These are phyloP conservation scores for Starmerella vitae DNA, from an alignment of 805 yeast genomes.

Conservation along the genomic window DNA sequence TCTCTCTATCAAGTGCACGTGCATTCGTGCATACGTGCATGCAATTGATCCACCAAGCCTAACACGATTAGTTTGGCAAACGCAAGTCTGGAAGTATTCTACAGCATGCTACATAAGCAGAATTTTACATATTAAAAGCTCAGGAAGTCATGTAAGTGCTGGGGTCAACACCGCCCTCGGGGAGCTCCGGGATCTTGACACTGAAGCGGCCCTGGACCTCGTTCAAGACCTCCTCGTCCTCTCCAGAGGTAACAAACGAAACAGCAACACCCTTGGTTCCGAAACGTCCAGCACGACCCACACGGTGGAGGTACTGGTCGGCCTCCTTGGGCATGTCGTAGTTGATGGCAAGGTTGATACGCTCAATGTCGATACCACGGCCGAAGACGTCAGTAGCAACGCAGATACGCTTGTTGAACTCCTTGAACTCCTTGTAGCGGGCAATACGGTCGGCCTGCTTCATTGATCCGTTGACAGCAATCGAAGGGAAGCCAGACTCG, in stretches of 20 bases:
- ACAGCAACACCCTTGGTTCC: constrained; percentile 98
- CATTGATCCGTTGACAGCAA: constrained; percentile 89
- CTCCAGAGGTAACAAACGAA: constrained; percentile 72
- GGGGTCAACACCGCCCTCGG: constrained; percentile 96
- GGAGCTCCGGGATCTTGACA: constrained; percentile 87
- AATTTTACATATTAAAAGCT: too few species aligned
- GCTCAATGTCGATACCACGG: constrained; percentile 98
- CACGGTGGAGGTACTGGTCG: constrained; percentile 97
- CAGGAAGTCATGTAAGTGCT: constrained; percentile 94
- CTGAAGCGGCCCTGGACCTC: constrained; percentile 96
- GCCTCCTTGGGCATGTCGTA: constrained; percentile 94
- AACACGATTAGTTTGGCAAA: too few species aligned
- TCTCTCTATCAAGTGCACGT: too few species aligned
- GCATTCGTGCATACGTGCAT: too few species aligned
- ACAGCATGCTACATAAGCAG: too few species aligned
- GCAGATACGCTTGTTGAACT: constrained; percentile 96
- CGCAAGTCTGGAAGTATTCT: too few species aligned
- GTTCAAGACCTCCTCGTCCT: constrained; percentile 77
- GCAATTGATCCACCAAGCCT: too few species aligned
- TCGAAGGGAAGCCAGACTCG: constrained; percentile 91
- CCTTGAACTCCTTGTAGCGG: constrained; percentile 90
- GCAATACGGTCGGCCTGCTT: constrained; percentile 97
- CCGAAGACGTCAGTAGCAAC: constrained; percentile 97
- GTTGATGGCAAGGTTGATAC: constrained; percentile 95
- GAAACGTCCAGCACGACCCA: constrained; percentile 99